Base-by-base conservation (phyloP, 2,329 filamentous ascomycete genomes). In the Microsporum canis region DNA sequence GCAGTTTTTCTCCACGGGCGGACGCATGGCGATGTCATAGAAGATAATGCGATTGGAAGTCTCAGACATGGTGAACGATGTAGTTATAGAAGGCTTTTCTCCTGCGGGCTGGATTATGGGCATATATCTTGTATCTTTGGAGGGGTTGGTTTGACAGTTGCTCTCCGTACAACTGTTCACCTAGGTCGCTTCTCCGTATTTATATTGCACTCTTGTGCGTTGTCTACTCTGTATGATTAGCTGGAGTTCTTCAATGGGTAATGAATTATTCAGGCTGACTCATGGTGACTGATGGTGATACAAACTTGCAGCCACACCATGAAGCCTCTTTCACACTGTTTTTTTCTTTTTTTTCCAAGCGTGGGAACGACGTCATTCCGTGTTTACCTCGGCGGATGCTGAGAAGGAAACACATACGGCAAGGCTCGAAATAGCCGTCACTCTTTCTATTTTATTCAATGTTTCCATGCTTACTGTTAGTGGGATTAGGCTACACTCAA, bases 11-110 rank as follows among this genome's bases (percentile, higher is more conserved):
- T 51, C 45, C 4, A 66, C 57, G 5, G 73, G 74, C 5, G 68
- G 67, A 1, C 63, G 61, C 3, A 75, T 75, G 47, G 75, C 73
- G 63, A 81, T 79, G 71, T 81, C 79, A 67, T 80, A 81, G 68
- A 80, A 75, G 65, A 68, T 61, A 43, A 79, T 70, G 4, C 70
- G 63, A 7, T 39, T 38, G 0, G 58, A 49, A n/a, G 43, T 17
- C n/a, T 23, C 14, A 27, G 45, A 51, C 45, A 51, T 51, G 45
- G 23, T 5, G 53, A n/a, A 38, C 5, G 12, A n/a, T 57, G 10
- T 12, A 17, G 14, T n/a, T n/a, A n/a, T 43, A 17, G 39, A n/a
- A 43, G n/a, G n/a, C 39, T 43, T n/a, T 17, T 38, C 33, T 27
- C 31, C n/a, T 41, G 29, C 3, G 14, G 39, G 23, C 8, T 45